These are phyloP conservation scores for Mortierella sp. DNA, from an alignment of 371 early-diverging fungal species.

Conservation along the genomic window DNA sequence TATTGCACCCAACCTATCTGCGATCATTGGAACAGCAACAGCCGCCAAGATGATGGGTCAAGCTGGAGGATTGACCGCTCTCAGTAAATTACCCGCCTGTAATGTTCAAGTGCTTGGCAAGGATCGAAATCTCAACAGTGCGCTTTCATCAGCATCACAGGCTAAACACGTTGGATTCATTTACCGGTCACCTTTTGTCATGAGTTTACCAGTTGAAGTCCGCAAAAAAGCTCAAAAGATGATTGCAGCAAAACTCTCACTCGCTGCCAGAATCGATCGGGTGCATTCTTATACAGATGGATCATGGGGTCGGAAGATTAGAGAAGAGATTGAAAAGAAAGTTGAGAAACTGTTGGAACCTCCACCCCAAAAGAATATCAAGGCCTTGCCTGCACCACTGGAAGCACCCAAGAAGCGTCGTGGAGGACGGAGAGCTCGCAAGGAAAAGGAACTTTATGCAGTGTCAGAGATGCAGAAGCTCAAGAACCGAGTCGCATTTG, in stretches of 20 bases:
- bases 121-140: conserved; percentile 75
- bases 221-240: conserved; percentile 83
- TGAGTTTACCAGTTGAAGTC: conserved; percentile 78
- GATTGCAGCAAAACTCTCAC: conserved; percentile 83
- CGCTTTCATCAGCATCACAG: conserved; percentile 81
- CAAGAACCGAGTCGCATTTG: conserved; percentile 93
- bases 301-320: conserved; percentile 73
- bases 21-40: conserved; percentile 87
- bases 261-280: conserved; percentile 94
- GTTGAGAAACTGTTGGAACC: conserved; percentile 91
- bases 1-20: conserved; percentile 95
- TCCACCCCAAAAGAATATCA: conserved; percentile 85
- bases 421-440: conserved; percentile 89
- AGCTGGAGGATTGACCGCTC: conserved; percentile 90
- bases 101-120: conserved; percentile 81
- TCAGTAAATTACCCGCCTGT: conserved; percentile 93
- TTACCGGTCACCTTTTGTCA: conserved; percentile 81
- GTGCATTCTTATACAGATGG: conserved; percentile 79
- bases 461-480: conserved; percentile 92
- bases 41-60: conserved; percentile 94
- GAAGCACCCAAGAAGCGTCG: conserved; percentile 93
- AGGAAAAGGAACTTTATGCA: conserved; percentile 86
- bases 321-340: conserved; percentile 87
- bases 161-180: conserved; percentile 87
- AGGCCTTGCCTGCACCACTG: conserved; percentile 93